phyloP scores from a whole-genome alignment of 2,329 filamentous ascomycete species.

The Talaromyces marneffei region DNA sequence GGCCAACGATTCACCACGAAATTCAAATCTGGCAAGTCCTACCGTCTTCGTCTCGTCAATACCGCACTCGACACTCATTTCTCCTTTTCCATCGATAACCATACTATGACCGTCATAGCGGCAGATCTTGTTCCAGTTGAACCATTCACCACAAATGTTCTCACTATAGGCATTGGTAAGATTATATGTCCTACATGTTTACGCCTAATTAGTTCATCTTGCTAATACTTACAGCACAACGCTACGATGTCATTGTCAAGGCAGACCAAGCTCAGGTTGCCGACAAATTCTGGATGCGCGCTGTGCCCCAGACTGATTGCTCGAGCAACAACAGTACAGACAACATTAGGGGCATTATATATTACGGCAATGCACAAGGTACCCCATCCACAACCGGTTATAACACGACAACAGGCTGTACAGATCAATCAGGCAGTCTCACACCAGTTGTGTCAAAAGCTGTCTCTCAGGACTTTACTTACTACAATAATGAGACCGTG shows the following conservation, averaged over 20 bases:
- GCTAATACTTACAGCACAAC: slow-evolving; percentile 24
- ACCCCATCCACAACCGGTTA: slow-evolving; percentile 19
- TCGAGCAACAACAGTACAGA: slow-evolving; percentile 35
- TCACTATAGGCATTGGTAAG: slow-evolving; percentile 39
- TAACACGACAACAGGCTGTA: background rate
- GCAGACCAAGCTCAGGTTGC: slow-evolving; percentile 21
- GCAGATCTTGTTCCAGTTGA: slow-evolving; percentile 51
- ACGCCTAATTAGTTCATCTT: background rate
- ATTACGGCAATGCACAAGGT: slow-evolving; percentile 25
- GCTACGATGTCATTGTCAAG: slow-evolving; percentile 35
- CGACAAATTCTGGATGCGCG: slow-evolving; percentile 38
- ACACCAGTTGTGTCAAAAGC: background rate
- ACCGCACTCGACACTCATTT: slow-evolving; percentile 22
- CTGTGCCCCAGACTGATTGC: slow-evolving; percentile 41
- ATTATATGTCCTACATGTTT: background rate
- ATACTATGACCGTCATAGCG: slow-evolving; percentile 51
- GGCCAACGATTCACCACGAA: slow-evolving; percentile 41
- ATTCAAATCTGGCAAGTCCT: slow-evolving; percentile 32
- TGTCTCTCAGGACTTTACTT: background rate
- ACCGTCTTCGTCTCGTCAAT: slow-evolving; percentile 43
- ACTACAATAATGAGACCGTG: background rate
- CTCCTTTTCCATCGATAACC: slow-evolving; percentile 44
- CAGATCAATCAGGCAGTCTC: background rate
- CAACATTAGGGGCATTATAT: slow-evolving; percentile 48
- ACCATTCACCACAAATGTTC: slow-evolving; percentile 45